Percentiles rank a stretch among this genome's conserved stretches.
phyloP scores from a whole-genome alignment of 2,329 filamentous ascomycete genomes.

The Aureobasidium sp. region DNA sequence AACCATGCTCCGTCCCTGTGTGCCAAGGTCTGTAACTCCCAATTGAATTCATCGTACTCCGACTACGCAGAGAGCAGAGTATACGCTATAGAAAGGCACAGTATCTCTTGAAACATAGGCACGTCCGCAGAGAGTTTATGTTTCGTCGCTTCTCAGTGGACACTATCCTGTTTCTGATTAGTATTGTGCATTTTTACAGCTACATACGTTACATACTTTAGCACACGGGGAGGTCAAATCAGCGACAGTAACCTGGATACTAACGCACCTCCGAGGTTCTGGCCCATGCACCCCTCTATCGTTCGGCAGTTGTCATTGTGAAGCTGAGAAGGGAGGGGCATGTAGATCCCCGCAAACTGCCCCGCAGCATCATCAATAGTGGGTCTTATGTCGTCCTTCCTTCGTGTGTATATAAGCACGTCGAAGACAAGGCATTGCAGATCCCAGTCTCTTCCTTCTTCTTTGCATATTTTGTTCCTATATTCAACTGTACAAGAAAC shows the following conservation, averaged over 20 bases:
- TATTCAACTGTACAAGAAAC: not conserved
- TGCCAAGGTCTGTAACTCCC: too few relatives aligned
- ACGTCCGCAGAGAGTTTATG: too few relatives aligned
- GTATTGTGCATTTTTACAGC: too few relatives aligned
- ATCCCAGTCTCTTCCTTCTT: not conserved
- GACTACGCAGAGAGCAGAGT: too few relatives aligned
- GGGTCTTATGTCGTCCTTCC: not conserved
- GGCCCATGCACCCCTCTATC: not conserved
- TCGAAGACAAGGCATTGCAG: not conserved
- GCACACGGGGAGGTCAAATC: not conserved
- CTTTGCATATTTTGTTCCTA: not conserved
- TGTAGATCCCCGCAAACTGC: not conserved
- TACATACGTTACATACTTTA: too few relatives aligned
- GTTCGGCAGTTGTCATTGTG: constrained; percentile 1
- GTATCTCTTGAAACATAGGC: too few relatives aligned
- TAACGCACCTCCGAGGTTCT: not conserved
- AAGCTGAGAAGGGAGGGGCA: not conserved
- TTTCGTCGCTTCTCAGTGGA: too few relatives aligned
- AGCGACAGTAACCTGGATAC: not conserved
- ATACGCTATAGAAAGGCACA: too few relatives aligned
- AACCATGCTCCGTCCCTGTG: not conserved
- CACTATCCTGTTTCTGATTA: too few relatives aligned
- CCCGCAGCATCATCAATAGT: not conserved
- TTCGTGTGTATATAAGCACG: not conserved
- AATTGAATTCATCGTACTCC: too few relatives aligned